Conservation (phyloP, 768 basidiomycete species). For the Gymnopilus dilepis region DNA sequence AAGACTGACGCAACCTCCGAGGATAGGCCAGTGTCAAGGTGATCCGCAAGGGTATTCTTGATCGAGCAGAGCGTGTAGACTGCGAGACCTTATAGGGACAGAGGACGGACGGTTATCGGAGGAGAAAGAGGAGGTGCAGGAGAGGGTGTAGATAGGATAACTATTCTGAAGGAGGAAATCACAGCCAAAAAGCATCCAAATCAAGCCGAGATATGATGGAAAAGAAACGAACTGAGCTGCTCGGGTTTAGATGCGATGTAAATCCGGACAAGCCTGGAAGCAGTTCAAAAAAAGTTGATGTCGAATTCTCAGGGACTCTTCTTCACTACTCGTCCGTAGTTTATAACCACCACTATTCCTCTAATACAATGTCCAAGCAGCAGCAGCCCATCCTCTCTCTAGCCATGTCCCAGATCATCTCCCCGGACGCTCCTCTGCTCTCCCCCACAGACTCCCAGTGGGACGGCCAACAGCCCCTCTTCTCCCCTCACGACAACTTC, state of each 20-base stretch:
- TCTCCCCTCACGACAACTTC: conserved; percentile 48
- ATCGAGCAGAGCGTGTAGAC: conserved; percentile 28
- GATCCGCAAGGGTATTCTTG: conserved; percentile 7
- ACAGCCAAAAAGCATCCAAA: too few species aligned
- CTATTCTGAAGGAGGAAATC: not conserved
- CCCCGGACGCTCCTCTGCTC: conserved; percentile 61
- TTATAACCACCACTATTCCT: conserved; percentile 20
- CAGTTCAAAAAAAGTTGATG: conserved; percentile 33
- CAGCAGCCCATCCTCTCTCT: conserved; percentile 39
- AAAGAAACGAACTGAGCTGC: conserved; percentile 21
- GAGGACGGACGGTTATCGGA: conserved; percentile 24
- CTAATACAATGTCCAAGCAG: conserved; percentile 31
- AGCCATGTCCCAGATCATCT: conserved; percentile 63
- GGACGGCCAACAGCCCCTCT: conserved; percentile 44
- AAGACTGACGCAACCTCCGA: conserved; percentile 27
- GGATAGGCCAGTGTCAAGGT: conserved; percentile 27
- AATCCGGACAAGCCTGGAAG: conserved; percentile 33
- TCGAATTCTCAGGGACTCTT: conserved; percentile 21
- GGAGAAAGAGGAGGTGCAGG: not conserved
- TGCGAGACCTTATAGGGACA: conserved; percentile 19
- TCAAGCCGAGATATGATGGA: conserved; percentile 3
- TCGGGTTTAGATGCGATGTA: conserved; percentile 35
- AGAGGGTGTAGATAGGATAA: not conserved
- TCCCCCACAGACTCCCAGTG: conserved; percentile 56
- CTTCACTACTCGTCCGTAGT: not conserved